Evolutionary conservation across 164 flowering plant species (phyloP).

Genomic region (Nymphaea colorata): DNA sequence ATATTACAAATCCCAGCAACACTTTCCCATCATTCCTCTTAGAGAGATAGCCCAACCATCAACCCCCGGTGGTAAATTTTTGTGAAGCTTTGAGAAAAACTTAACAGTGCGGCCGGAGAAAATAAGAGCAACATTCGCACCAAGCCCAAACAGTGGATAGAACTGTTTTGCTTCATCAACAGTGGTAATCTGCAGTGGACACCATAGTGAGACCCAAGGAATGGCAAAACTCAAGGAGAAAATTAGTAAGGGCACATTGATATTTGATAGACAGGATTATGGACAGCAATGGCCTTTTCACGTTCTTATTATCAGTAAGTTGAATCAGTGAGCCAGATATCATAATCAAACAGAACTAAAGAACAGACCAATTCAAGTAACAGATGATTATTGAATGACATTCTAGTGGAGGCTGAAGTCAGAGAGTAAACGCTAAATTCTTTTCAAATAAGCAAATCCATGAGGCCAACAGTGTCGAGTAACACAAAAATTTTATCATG

Average conservation of each 20-base stretch:
- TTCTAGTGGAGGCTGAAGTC: too few species aligned
- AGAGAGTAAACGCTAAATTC: too few species aligned
- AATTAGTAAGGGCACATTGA: not conserved
- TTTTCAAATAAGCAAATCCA: too few species aligned
- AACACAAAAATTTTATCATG: too few species aligned
- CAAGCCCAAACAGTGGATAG: conserved; percentile 93
- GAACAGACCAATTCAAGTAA: too few species aligned
- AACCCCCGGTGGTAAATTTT: conserved; percentile 81
- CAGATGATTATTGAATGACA: too few species aligned
- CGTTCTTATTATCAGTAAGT: not conserved
- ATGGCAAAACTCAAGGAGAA: not conserved
- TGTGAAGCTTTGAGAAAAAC: conserved; percentile 76
- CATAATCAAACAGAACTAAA: too few species aligned
- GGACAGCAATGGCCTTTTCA: not conserved
- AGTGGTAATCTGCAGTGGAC: conserved; percentile 69
- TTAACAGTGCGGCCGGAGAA: conserved; percentile 99
- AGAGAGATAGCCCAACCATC: conserved; percentile 98
- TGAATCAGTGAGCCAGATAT: too few species aligned
- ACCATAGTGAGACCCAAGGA: not conserved
- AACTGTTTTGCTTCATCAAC: conserved; percentile 87
- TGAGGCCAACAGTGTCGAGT: too few species aligned
- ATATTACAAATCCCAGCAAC: conserved; percentile 65
- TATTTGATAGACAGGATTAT: too few species aligned
- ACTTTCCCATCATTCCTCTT: conserved; percentile 75
- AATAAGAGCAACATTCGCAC: conserved; percentile 91